phyloP scores from a whole-genome alignment of 2,329 filamentous ascomycete species.

The Ceratocystis diversiconidia region DNA sequence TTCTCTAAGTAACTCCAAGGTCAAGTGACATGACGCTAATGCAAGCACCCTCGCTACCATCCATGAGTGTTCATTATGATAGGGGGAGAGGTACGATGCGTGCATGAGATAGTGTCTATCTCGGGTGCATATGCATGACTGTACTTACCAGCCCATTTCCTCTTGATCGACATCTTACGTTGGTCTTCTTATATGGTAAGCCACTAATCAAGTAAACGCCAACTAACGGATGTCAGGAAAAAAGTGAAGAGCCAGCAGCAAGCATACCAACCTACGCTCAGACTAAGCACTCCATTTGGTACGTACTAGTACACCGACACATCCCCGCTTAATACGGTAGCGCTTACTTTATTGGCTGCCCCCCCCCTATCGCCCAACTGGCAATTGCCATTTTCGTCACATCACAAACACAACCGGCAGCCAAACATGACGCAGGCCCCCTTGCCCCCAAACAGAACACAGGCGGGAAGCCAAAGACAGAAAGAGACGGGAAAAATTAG shows the following conservation, averaged over 20 bases:
- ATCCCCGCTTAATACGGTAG: neutral
- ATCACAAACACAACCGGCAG: neutral
- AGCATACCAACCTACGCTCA: too few relatives aligned
- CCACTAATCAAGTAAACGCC: too few relatives aligned
- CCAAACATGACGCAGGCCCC: neutral
- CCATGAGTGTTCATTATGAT: too few relatives aligned
- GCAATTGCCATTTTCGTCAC: neutral
- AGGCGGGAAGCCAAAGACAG: neutral
- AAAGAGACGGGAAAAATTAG: neutral
- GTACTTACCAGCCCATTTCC: neutral
- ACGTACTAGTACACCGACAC: neutral
- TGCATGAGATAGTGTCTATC: neutral
- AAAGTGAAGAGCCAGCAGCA: too few relatives aligned
- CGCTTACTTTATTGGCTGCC: neutral
- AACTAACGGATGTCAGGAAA: too few relatives aligned
- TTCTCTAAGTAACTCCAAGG: too few relatives aligned
- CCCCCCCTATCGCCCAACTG: neutral
- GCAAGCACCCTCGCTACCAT: too few relatives aligned
- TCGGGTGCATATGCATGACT: neutral
- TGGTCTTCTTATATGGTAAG: too few relatives aligned
- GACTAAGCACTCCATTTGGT: neutral
- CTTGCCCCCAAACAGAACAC: neutral
- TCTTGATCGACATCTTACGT: too few relatives aligned
- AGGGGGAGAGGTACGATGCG: too few relatives aligned
- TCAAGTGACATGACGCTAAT: too few relatives aligned